Conservation (phyloP, 2,329 filamentous ascomycete genomes). For the Fonsecaea pedrosoi region DNA sequence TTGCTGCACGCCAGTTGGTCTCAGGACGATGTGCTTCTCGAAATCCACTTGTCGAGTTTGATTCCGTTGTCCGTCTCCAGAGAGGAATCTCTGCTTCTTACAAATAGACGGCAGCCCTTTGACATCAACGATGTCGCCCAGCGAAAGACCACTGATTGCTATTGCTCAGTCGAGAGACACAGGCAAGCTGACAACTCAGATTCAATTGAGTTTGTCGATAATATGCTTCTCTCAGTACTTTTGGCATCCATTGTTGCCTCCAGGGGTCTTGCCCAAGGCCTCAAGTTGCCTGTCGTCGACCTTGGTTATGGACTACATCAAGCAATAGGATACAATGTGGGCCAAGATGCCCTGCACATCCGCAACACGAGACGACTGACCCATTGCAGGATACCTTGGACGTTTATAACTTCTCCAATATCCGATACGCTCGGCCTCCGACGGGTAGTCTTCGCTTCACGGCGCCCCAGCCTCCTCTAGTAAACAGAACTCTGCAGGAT, state of each 20-base stretch:
- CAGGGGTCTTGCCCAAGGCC: neutral
- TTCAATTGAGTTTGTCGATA: neutral
- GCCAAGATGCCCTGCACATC: neutral
- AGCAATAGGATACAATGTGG: slow-evolving; percentile 1
- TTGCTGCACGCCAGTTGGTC: neutral
- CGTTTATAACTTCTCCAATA: slow-evolving; percentile 8
- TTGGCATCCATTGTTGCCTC: neutral
- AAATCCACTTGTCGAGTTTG: neutral
- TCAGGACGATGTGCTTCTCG: neutral
- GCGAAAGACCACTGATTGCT: neutral
- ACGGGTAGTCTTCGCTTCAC: slow-evolving; percentile 4
- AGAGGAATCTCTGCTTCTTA: slow-evolving; percentile 1
- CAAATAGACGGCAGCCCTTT: slow-evolving; percentile 1
- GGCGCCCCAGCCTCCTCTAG: slow-evolving; percentile 3
- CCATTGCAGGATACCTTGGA: neutral
- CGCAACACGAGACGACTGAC: neutral
- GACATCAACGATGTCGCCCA: neutral
- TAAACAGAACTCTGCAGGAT: neutral
- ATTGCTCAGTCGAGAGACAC: neutral
- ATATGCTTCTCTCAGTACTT: neutral
- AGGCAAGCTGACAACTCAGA: neutral
- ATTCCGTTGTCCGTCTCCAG: neutral
- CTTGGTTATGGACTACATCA: slow-evolving; percentile 2
- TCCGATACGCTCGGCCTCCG: slow-evolving; percentile 2
- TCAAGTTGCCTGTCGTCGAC: neutral